Conservation (phyloP, 352 stramenopile species). For the Pythium rishiriense region DNA sequence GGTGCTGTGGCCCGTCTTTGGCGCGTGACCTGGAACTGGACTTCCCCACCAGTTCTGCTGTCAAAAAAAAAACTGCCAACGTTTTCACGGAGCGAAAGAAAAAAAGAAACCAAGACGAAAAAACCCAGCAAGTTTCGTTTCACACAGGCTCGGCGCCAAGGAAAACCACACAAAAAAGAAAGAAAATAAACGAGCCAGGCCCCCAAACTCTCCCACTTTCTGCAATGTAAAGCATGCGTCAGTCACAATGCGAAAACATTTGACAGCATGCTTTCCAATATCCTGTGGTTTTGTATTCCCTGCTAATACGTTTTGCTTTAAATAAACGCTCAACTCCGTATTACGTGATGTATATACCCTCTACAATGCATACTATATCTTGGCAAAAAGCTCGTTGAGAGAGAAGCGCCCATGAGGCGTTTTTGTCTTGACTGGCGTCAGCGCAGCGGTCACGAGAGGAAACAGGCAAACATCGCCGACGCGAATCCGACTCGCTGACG, state of each 20-base stretch:
- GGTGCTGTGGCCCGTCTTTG: background rate
- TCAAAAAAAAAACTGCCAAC: conserved; percentile 4
- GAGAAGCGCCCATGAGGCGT: background rate
- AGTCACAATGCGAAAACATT: background rate
- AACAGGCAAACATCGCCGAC: background rate
- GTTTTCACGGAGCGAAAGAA: background rate
- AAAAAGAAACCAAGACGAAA: background rate
- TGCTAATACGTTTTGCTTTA: background rate
- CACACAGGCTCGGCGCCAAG: too few species aligned
- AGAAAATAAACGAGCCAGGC: background rate
- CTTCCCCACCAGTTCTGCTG: background rate
- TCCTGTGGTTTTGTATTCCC: background rate
- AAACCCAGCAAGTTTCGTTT: background rate
- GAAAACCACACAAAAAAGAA: background rate
- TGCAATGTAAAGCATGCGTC: background rate
- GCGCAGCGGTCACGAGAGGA: background rate
- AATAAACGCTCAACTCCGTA: background rate
- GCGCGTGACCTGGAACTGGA: conserved; percentile 9
- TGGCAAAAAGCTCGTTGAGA: conserved; percentile 1
- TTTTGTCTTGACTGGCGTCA: conserved; percentile 5
- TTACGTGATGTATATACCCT: too few species aligned
- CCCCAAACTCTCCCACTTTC: background rate
- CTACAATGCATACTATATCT: background rate
- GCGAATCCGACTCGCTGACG: background rate
- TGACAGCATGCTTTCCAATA: background rate